Percentiles rank a stretch among this genome's conserved stretches.
Evolutionary conservation across 257 asterid species (phyloP).

Genomic region (Solanum rostratum): DNA sequence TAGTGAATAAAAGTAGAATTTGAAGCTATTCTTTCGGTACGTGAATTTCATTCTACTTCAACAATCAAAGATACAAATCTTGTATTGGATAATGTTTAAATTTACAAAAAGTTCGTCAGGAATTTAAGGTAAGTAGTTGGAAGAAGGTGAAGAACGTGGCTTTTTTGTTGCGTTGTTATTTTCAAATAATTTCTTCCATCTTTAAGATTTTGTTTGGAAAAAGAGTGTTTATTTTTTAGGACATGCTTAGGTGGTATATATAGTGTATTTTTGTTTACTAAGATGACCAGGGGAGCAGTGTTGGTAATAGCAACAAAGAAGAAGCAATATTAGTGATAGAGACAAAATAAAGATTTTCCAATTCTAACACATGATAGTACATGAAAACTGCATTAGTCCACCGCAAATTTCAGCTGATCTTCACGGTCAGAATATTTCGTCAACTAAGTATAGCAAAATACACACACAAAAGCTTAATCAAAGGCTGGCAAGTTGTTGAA

Average conservation of each 20-base stretch:
- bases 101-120: too few species aligned
- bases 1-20: too few species aligned
- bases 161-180: not conserved
- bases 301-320: not conserved
- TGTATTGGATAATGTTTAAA: too few species aligned
- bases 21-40: too few species aligned
- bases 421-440: not conserved
- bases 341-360: not conserved
- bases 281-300: not conserved
- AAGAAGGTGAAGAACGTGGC: too few species aligned
- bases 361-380: not conserved
- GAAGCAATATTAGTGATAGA: not conserved
- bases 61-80: too few species aligned
- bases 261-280: not conserved
- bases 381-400: not conserved
- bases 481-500: constrained; percentile 1
- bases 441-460: not conserved
- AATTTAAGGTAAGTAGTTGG: too few species aligned
- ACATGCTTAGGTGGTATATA: not conserved
- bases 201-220: not conserved
- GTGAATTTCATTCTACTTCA: too few species aligned
- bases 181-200: not conserved
- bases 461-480: not conserved
- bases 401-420: not conserved
- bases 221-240: not conserved